A percentile compares a stretch with the other conserved stretches of the same genome.
These are phyloP conservation scores for Agrocybe praecox DNA, from an alignment of 768 basidiomycete species.

Conservation along the genomic window DNA sequence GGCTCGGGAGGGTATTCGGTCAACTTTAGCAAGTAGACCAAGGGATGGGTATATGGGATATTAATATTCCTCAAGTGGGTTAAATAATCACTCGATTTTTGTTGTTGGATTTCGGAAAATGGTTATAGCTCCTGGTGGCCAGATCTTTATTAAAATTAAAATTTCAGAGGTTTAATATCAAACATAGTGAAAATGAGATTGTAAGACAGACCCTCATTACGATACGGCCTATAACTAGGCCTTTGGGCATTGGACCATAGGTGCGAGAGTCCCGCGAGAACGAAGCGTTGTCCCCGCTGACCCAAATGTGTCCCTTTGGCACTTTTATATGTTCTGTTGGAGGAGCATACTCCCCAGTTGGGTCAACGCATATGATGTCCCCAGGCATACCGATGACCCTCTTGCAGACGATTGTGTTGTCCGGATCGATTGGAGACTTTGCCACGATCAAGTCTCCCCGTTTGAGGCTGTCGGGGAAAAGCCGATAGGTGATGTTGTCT, in stretches of 20 bases:
- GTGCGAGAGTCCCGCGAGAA: slow-evolving; percentile 84
- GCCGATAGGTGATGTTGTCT: slow-evolving; percentile 54
- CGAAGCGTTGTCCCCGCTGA: slow-evolving; percentile 86
- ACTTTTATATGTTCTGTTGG: slow-evolving; percentile 75
- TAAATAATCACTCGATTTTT: slow-evolving; percentile 31
- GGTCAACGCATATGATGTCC: slow-evolving; percentile 88
- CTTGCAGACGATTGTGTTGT: slow-evolving; percentile 73
- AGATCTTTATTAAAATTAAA: slow-evolving; percentile 33
- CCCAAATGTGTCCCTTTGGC: slow-evolving; percentile 89
- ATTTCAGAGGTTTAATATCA: neutral
- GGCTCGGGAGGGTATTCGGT: slow-evolving; percentile 95
- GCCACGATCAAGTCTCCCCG: slow-evolving; percentile 82
- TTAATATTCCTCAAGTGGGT: neutral
- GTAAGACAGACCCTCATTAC: slow-evolving; percentile 53
- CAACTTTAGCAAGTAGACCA: slow-evolving; percentile 67
- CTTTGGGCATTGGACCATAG: slow-evolving; percentile 93
- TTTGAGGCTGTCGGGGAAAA: slow-evolving; percentile 49
- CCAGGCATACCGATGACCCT: slow-evolving; percentile 89
- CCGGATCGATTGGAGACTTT: slow-evolving; percentile 69
- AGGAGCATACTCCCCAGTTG: slow-evolving; percentile 64
- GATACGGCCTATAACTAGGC: slow-evolving; percentile 70
- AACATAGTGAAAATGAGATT: neutral
- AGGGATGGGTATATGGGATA: neutral
- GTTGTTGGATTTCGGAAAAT: slow-evolving; percentile 46
- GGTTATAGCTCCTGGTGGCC: slow-evolving; percentile 39